phyloP scores from a whole-genome alignment of 106 monocot species.

The Dactylorhiza incarnata region DNA sequence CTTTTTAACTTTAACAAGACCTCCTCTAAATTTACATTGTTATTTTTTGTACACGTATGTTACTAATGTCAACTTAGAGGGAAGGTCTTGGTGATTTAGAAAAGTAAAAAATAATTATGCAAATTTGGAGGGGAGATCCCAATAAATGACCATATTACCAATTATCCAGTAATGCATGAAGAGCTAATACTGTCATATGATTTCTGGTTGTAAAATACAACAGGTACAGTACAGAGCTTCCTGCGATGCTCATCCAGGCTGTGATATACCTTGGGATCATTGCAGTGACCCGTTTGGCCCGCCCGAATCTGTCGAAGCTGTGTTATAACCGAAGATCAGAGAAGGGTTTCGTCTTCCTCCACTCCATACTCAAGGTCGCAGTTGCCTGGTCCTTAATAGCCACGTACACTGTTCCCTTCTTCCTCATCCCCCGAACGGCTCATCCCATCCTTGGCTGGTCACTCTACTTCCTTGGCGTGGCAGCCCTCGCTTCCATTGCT shows the following conservation, averaged over 20 bases:
- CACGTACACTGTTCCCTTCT: conserved; percentile 67
- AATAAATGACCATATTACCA: too few relatives aligned
- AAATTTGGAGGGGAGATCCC: too few relatives aligned
- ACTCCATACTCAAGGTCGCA: conserved; percentile 33
- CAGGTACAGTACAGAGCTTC: conserved; percentile 67
- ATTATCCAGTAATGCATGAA: background rate
- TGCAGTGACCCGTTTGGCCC: conserved; percentile 41
- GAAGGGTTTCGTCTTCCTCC: conserved; percentile 48
- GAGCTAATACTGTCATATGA: background rate
- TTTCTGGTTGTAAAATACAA: background rate
- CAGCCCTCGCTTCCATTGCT: conserved; percentile 42
- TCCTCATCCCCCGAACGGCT: conserved; percentile 76
- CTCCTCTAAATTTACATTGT: too few relatives aligned
- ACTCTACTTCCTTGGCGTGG: conserved; percentile 56
- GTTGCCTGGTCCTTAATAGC: conserved; percentile 58
- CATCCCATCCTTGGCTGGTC: conserved; percentile 84
- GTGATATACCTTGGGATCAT: conserved; percentile 55
- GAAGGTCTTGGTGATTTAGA: too few relatives aligned
- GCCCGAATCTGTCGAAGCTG: conserved; percentile 55
- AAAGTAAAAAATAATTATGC: too few relatives aligned
- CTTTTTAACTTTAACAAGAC: too few relatives aligned
- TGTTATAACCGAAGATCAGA: conserved; percentile 62
- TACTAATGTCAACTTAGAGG: too few relatives aligned
- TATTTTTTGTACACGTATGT: too few relatives aligned
- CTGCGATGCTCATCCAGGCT: conserved; percentile 53